Base-by-base conservation (phyloP, 2,329 filamentous ascomycete species). In the Arthrobotrys musiformis region DNA sequence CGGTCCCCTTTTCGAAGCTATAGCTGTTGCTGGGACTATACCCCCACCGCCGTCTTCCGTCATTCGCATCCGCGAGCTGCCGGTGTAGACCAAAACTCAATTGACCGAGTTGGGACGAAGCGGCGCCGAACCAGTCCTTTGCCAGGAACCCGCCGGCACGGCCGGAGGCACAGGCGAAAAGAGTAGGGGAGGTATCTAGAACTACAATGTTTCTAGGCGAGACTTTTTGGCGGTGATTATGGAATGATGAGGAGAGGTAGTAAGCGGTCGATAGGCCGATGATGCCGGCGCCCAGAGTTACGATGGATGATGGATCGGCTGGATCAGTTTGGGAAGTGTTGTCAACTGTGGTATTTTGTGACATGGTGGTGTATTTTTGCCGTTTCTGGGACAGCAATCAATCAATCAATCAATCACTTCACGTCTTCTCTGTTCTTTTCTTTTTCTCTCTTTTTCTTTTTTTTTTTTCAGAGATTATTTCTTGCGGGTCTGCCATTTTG, bases 161-260 rank as follows among this genome's bases (percentile, higher is more conserved):
- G 0, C 92, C 91, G 1, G 91, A 93, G 0, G 92, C 91, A 30
- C 90, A 92, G 9, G 88, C 87, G 83, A 94, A 93, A 33, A 94
- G 86, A 78, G 88, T 82, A 0, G 85, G 82, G 3, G 87, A 87
- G 4, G 87, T 84, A 80, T 90, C 89, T 42, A 91, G 78, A 22
- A 91, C 83, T 78, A 89, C 87, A 63, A 90, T 89, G 33, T 85
- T 84, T 11, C 28, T 35, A 35, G 46, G 67, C 19, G 84, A 79
- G 3, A 85, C n/a, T 83, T 52, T 50, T 83, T 63, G 84, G 78
- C 84, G 84, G 66, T 84, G 83, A 28, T 58, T 35, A 28, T 22
- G 33, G 11, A n/a, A 44, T 46, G 24, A 11, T 26, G 24, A 48
- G 5, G 89, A 88, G 33, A 94, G 87, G 82, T 92, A 93, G 83